Base-by-base conservation (phyloP, 345 rosid genomes). In the Arabis hirsuta region DNA sequence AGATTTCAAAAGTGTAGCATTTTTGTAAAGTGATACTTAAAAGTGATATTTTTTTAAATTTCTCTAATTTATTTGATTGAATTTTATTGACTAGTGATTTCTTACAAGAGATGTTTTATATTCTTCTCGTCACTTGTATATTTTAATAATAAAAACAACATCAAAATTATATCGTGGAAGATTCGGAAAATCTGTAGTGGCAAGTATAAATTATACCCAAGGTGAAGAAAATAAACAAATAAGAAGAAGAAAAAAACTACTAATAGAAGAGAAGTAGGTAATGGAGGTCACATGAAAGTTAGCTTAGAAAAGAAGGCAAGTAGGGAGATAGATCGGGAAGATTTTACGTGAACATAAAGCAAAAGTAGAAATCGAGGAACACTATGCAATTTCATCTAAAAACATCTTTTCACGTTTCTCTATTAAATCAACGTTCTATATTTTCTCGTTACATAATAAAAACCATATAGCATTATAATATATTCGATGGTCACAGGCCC, bases 231-330 rank as follows among this genome's bases (percentile, higher is more conserved):
- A 26, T 2, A 68, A 29, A 3, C 0, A 34, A 56, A 14, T 1
- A 36, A 36, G 39, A 36, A 57, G 8, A 12, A 3, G 22, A 16
- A 14, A 65, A 20, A 13, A 27, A 14, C 32, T n/a, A 16, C 1
- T 24, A 54, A 41, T 13, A 44, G 48, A 54, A 55, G 42, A 46
- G 56, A 73, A 38, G 72, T 57, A 11, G 78, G 61, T 58, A 44
- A 66, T 66, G 67, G 73, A 66, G 60, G 72, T 74, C 78, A 67
- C 78, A 74, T 67, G 78, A 74, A 67, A 51, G 68, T 5, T 74
- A 74, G 73, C 73, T 67, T 74, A 74, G 62, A 67, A 67, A 74
- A 67, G 62, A 74, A 59, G 73, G 62, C 39, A 74, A 67, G 68
- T 52, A 59, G 34, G 39, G 59, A 58, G 62, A 58, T 31, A 73